phyloP scores from a whole-genome alignment of 257 asterid genomes.

The Plantago ovata region DNA sequence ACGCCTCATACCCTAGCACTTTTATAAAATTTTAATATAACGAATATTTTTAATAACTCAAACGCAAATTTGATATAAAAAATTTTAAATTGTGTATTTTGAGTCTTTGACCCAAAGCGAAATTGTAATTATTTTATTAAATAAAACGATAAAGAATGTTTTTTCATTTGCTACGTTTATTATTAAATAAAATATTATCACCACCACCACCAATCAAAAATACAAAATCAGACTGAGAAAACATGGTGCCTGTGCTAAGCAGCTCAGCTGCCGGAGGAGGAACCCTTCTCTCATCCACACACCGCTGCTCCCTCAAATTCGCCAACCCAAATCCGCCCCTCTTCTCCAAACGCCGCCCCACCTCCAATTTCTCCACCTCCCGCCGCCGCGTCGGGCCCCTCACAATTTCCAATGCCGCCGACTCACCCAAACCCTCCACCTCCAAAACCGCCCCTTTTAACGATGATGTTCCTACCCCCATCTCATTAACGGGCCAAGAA shows the following conservation, averaged over 20 bases:
- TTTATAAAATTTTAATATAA: too few relatives aligned
- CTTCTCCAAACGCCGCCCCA: slow-evolving; percentile 29
- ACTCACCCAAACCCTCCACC: slow-evolving; percentile 9
- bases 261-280: slow-evolving; percentile 44
- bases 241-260: slow-evolving; percentile 44
- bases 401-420: slow-evolving; percentile 25
- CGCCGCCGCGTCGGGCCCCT: slow-evolving; percentile 20
- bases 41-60: too few relatives aligned
- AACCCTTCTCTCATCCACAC: slow-evolving; percentile 46
- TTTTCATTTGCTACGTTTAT: too few relatives aligned
- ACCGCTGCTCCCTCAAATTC: slow-evolving; percentile 58
- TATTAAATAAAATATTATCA: too few relatives aligned
- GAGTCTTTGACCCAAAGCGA: too few relatives aligned
- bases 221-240: not conserved
- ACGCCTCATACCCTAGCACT: too few relatives aligned
- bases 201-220: too few relatives aligned
- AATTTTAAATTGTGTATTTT: too few relatives aligned
- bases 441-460: slow-evolving; percentile 7
- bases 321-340: slow-evolving; percentile 51
- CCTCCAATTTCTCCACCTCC: slow-evolving; percentile 13
- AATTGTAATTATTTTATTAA: too few relatives aligned
- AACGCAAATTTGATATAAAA: too few relatives aligned
- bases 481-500: slow-evolving; percentile 37
- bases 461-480: slow-evolving; percentile 7
- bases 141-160: too few relatives aligned